phyloP scores from a whole-genome alignment of 1,139 yeast species.

The Nakaseomyces nivariensis region DNA sequence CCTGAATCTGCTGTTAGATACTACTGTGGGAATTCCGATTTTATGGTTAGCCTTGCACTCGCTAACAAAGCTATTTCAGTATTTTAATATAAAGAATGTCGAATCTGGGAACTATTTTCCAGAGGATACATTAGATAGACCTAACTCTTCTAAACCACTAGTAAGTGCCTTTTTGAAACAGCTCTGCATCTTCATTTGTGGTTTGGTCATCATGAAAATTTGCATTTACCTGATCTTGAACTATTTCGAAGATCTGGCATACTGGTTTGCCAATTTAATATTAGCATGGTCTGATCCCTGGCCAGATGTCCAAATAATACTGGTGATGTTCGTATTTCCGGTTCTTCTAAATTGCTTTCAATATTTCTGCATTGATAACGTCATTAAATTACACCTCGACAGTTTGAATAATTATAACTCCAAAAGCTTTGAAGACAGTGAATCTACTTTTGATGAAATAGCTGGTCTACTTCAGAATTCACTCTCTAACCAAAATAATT shows the following conservation, averaged over 20 bases:
- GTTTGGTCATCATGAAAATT: slow-evolving; percentile 47
- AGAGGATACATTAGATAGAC: background rate
- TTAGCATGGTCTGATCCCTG: slow-evolving; percentile 73
- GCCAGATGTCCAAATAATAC: slow-evolving; percentile 72
- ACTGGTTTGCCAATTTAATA: slow-evolving; percentile 44
- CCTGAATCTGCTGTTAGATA: slow-evolving; percentile 75
- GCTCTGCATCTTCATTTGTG: slow-evolving; percentile 52
- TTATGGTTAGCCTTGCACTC: slow-evolving; percentile 46
- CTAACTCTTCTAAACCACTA: slow-evolving; percentile 41
- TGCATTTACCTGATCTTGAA: slow-evolving; percentile 48
- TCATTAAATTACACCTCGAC: slow-evolving; percentile 52
- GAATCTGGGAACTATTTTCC: slow-evolving; percentile 66
- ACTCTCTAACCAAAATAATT: background rate
- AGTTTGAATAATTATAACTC: background rate
- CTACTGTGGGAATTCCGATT: slow-evolving; percentile 90
- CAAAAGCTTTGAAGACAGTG: slow-evolving; percentile 1
- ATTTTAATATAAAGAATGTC: slow-evolving; percentile 44
- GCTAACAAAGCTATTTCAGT: slow-evolving; percentile 41
- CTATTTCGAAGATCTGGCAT: slow-evolving; percentile 37
- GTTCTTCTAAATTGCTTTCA: slow-evolving; percentile 77
- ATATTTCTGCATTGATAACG: slow-evolving; percentile 75
- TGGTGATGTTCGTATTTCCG: slow-evolving; percentile 79
- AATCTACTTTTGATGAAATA: background rate
- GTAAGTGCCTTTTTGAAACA: slow-evolving; percentile 58
- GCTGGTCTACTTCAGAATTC: background rate